Percentiles rank a stretch among this genome's conserved stretches.
Conservation (phyloP, 1,284 basidiomycete genomes). For the Quambalaria eucalypti region DNA sequence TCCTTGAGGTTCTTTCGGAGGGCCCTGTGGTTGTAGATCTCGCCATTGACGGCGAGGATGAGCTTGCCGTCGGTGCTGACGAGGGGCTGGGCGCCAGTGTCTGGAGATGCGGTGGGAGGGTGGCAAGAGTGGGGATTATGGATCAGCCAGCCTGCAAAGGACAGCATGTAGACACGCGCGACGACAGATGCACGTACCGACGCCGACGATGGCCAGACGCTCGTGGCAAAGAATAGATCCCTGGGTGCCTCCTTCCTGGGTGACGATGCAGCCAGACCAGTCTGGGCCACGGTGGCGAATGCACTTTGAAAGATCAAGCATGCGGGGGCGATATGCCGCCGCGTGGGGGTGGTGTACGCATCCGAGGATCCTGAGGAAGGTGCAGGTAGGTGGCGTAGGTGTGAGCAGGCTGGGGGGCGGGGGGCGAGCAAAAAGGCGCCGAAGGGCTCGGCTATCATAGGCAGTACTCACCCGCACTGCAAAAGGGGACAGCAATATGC, state of each 20-base stretch:
- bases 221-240: conserved; percentile 49
- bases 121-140: neutral
- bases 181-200: conserved; percentile 77
- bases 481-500: too few relatives aligned
- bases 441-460: too few relatives aligned
- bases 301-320: conserved; percentile 44
- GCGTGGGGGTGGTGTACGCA: conserved; percentile 41
- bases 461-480: too few relatives aligned
- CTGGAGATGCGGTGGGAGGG: conserved; percentile 50
- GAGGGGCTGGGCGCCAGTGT: conserved; percentile 93
- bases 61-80: conserved; percentile 75
- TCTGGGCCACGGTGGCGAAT: conserved; percentile 47
- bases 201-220: conserved; percentile 85
- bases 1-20: conserved; percentile 61
- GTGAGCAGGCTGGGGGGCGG: neutral
- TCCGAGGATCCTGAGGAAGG: conserved; percentile 44
- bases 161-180: neutral
- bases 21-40: conserved; percentile 94
- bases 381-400: conserved; percentile 5
- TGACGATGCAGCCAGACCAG: conserved; percentile 45
- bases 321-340: conserved; percentile 38
- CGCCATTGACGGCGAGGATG: conserved; percentile 90
- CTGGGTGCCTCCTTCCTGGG: conserved; percentile 16
- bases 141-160: neutral
- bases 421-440: neutral